Evolutionary conservation across 148 eudicot species (phyloP).

Genomic region (Pharnaceum exiguum): DNA sequence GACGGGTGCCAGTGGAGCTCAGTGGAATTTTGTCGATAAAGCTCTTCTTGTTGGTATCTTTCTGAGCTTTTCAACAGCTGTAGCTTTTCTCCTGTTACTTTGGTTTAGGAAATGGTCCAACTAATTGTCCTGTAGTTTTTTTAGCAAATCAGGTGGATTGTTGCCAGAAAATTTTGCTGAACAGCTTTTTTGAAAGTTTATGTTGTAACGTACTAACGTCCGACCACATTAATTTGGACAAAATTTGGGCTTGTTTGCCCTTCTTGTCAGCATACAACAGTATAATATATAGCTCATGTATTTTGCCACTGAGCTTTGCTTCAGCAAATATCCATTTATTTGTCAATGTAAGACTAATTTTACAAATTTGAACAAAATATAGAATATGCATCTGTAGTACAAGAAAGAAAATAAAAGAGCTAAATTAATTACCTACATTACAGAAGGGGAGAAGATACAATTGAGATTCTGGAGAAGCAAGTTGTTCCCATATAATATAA

Average conservation of each 20-base stretch:
- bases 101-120: conserved; percentile 18
- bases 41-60: conserved; percentile 52
- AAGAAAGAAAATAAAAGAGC: conserved; percentile 11
- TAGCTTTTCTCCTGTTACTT: conserved; percentile 31
- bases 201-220: not conserved
- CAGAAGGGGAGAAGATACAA: conserved; percentile 3
- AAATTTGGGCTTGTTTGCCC: not conserved
- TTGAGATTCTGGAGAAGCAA: not conserved
- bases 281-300: no score
- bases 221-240: not conserved
- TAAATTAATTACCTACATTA: conserved; percentile 19
- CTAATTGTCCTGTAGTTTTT: conserved; percentile 6
- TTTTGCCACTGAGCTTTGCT: not conserved
- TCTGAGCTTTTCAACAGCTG: conserved; percentile 47
- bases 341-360: conserved; percentile 14
- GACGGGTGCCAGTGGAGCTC: conserved; percentile 3
- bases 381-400: not conserved
- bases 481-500: conserved; percentile 17
- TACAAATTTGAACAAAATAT: conserved; percentile 23
- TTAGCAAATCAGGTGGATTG: not conserved
- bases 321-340: conserved; percentile 1
- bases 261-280: not conserved
- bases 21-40: conserved; percentile 46
- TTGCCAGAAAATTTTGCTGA: conserved; percentile 14
- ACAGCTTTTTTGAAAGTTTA: not conserved